phyloP scores from a whole-genome alignment of 2,329 filamentous ascomycete species.

The Alternaria conjuncta region DNA sequence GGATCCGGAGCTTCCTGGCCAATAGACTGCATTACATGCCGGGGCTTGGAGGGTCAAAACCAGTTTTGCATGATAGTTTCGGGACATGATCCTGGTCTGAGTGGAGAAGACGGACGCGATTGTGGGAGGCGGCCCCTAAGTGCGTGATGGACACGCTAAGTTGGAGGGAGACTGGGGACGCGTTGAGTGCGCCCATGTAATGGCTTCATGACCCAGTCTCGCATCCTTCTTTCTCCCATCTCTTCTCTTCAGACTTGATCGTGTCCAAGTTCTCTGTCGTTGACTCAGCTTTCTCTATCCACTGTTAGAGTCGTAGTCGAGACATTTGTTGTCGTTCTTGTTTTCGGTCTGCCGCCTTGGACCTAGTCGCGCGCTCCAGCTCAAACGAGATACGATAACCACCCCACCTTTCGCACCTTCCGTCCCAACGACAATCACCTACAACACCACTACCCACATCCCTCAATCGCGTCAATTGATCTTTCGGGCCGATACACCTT shows the following conservation, averaged over 20 bases:
- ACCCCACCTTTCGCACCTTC: constrained; percentile 13
- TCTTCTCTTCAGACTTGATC: constrained; percentile 11
- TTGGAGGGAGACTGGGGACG: constrained; percentile 18
- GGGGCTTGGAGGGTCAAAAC: not conserved
- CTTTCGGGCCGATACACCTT: not conserved
- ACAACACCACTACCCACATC: constrained; percentile 1
- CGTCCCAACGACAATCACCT: constrained; percentile 6
- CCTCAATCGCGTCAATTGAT: constrained; percentile 1
- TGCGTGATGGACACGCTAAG: constrained; percentile 33
- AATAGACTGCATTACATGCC: constrained; percentile 2
- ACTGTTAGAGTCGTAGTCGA: not conserved
- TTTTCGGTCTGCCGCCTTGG: constrained; percentile 2
- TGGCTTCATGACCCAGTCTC: constrained; percentile 15
- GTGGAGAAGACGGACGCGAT: constrained; percentile 28
- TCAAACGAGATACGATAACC: constrained; percentile 14
- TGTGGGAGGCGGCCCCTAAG: constrained; percentile 14
- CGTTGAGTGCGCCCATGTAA: constrained; percentile 27
- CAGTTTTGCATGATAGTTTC: constrained; percentile 2
- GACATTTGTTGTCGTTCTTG: not conserved
- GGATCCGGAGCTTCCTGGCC: not conserved
- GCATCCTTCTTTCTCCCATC: constrained; percentile 18
- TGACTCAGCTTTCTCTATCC: not conserved
- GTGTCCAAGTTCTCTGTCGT: not conserved
- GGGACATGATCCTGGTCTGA: constrained; percentile 17
- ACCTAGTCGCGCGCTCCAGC: constrained; percentile 5